Evolutionary conservation across 2,329 filamentous ascomycete species (phyloP), one percentile per base, ranked within the genome.

Genomic region (Sarocladiaceae sp.): DNA sequence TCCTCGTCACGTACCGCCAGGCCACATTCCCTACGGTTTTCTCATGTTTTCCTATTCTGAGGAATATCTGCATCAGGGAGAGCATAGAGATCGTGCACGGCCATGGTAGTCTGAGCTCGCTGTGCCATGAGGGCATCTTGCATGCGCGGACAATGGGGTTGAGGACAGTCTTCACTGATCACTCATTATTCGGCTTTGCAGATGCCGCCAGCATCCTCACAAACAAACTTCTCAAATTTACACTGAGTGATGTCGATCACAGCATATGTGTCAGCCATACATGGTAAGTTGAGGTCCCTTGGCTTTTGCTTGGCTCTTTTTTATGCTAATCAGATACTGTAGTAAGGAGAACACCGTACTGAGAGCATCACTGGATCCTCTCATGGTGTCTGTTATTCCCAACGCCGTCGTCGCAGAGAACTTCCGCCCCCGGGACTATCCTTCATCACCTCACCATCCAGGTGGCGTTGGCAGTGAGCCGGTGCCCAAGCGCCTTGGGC

Each of bases 331-430:
- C 3, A 11, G 29, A 5, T 15, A 3, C 9, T 29, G 3, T 51
- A 95, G 89, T 70, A 98, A 98, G 63, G 93, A 98, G 63, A 98
- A 98, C 58, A 98, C 93, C 0, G 93, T 97, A 6, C 77, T 98
- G 9, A 79, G 93, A 57, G 93, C 93, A 3, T 95, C 91, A 0
- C 76, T 98, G 2, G 94, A 98, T 57, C 94, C 93, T 2, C 72
- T 95, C 19, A 96, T 96, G 83, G 93, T 98, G 18, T 97, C 91
- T 0, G 93, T 95, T 29, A 97, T 98, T 47, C 93, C 93, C 12
- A 98, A 98, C 54, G 93, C 93, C 9, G 87, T 98, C 2, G 94
- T 98, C 1, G 90, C 94, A 10, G 90, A 95, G 57, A 95, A 96
- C 66, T 98, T 98, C 58, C 80, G 83, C 43, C 93, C 91, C 0